These are phyloP conservation scores for Serendipita indica DNA, from an alignment of 768 basidiomycete species.

Conservation along the genomic window DNA sequence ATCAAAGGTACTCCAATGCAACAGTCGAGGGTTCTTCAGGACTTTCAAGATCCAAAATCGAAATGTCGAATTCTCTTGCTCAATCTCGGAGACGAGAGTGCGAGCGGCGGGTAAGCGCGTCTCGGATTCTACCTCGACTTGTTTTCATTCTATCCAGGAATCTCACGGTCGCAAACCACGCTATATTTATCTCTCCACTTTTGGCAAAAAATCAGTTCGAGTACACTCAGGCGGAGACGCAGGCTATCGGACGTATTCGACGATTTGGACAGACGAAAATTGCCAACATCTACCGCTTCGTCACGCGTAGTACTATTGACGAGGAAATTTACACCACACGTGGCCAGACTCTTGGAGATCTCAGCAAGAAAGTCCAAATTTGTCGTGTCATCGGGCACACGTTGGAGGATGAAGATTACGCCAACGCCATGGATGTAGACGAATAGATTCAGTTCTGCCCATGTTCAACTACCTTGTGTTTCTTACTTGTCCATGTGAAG, in stretches of 20 bases:
- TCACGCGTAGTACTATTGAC: conserved; percentile 81
- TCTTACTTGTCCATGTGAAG: background rate
- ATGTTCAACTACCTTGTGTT: too few species aligned
- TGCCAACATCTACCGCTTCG: conserved; percentile 70
- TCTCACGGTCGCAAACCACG: conserved; percentile 84
- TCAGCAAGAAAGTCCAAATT: background rate
- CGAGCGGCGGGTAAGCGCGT: conserved; percentile 48
- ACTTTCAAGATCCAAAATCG: conserved; percentile 66
- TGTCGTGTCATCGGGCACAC: background rate
- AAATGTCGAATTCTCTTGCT: conserved; percentile 65
- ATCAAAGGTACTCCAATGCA: conserved; percentile 63
- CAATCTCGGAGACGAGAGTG: conserved; percentile 89
- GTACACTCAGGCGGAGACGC: conserved; percentile 70
- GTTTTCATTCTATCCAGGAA: conserved; percentile 29
- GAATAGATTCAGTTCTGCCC: background rate
- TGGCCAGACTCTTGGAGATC: background rate
- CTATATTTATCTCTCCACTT: conserved; percentile 86
- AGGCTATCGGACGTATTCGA: conserved; percentile 70
- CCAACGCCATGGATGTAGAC: background rate
- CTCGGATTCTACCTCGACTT: background rate
- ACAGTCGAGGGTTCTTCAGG: conserved; percentile 70
- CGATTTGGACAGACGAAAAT: conserved; percentile 71
- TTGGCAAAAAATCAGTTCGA: conserved; percentile 69
- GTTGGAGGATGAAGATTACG: background rate
- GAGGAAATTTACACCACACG: conserved; percentile 47